Percentiles rank a stretch among this genome's conserved stretches.
Evolutionary conservation across 75 land plant species (phyloP).

Genomic region (Cunninghamia lanceolata): DNA sequence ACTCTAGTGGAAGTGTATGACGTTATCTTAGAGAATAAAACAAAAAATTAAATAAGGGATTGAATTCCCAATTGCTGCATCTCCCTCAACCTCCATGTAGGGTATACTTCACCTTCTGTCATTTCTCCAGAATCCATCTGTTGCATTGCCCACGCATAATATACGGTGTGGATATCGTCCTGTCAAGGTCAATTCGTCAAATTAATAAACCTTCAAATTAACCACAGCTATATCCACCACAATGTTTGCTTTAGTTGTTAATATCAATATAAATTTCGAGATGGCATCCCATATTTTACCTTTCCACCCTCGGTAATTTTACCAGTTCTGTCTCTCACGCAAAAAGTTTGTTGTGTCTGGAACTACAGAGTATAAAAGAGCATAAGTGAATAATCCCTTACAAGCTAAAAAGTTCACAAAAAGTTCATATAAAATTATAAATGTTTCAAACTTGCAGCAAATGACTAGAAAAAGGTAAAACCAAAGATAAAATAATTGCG

Average conservation of each 20-base stretch:
- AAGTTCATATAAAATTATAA: not conserved
- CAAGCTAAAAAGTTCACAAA: not conserved
- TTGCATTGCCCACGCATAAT: conserved; percentile 98
- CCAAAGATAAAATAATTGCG: not conserved
- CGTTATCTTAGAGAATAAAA: not conserved
- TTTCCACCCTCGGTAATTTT: conserved; percentile 72
- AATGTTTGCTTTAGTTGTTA: not conserved
- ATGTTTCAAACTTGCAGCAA: not conserved
- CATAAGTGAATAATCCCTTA: conserved; percentile 1
- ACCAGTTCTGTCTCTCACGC: conserved; percentile 79
- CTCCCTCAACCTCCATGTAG: conserved; percentile 82
- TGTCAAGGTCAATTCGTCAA: conserved; percentile 19
- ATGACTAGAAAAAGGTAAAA: not conserved
- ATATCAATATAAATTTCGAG: conserved; percentile 3
- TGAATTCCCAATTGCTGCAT: conserved; percentile 87
- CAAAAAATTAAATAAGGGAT: conserved; percentile 59
- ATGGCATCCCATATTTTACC: conserved; percentile 32
- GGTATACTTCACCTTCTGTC: conserved; percentile 49
- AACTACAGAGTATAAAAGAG: conserved; percentile 48
- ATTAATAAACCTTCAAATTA: not conserved
- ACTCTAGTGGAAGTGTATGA: not conserved
- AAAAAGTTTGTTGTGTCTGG: conserved; percentile 91
- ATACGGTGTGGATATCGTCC: conserved; percentile 92
- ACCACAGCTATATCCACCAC: not conserved
- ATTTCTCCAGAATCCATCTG: conserved; percentile 64